Conservation (phyloP, 2,329 filamentous ascomycete species). For the Zymoseptoria passerinii region DNA sequence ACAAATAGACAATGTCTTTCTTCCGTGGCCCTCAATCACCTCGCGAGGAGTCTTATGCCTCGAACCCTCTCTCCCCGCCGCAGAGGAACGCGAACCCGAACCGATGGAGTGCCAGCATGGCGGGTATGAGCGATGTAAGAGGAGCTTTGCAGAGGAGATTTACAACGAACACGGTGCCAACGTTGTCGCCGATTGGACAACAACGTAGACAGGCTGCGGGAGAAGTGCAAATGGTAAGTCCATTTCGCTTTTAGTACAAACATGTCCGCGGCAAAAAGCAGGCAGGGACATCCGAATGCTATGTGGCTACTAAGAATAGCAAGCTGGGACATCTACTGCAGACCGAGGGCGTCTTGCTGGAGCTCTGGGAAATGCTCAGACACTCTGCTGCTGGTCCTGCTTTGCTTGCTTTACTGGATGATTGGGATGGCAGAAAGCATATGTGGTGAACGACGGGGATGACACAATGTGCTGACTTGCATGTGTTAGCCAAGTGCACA, state of each 20-base stretch:
- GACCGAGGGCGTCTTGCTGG: not conserved
- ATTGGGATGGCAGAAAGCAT: not conserved
- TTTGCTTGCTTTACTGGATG: not conserved
- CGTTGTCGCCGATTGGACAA: slow-evolving; percentile 52
- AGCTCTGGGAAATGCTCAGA: not conserved
- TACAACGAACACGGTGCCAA: slow-evolving; percentile 78
- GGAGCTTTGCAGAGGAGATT: slow-evolving; percentile 80
- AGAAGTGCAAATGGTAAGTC: slow-evolving; percentile 30
- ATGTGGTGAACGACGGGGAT: not conserved
- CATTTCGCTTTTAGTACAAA: not conserved
- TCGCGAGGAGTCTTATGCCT: slow-evolving; percentile 58
- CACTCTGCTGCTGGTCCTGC: not conserved
- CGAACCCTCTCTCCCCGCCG: slow-evolving; percentile 43
- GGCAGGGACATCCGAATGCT: not conserved
- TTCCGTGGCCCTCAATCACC: slow-evolving; percentile 69
- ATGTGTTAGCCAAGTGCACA: slow-evolving; percentile 29
- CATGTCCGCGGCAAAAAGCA: not conserved
- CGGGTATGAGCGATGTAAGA: slow-evolving; percentile 58
- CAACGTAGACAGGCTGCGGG: slow-evolving; percentile 47
- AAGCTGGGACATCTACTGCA: not conserved
- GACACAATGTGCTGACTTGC: not conserved
- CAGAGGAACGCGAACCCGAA: slow-evolving; percentile 29
- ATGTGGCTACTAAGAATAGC: not conserved
- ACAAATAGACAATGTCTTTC: slow-evolving; percentile 49
- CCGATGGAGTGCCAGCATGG: slow-evolving; percentile 25